Evolutionary conservation across 768 basidiomycete species (phyloP), one percentile per base, ranked within the genome.

Genomic region (Panellus pusillus): DNA sequence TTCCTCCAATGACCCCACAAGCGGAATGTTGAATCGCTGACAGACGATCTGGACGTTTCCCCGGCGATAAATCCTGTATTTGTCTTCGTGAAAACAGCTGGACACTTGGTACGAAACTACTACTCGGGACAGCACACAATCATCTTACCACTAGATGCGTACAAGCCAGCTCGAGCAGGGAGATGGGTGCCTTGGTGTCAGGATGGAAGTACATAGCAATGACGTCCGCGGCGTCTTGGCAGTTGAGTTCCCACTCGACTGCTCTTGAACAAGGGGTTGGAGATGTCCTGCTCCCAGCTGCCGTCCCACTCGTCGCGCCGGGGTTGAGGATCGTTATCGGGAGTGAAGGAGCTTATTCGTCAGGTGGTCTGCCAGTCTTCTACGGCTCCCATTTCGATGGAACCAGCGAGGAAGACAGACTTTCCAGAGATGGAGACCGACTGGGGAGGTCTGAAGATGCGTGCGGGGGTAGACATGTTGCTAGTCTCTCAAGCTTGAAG

Each of bases 41-140:
- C 54, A 55, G 27, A 50, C 48, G 29, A 55, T 32, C 31, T 55
- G 48, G 18, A 55, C 54, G 17, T 55, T 55, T 19, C 54, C 54
- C 42, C 50, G 36, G 15, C 40, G 44, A 28, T 50, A 55, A 50
- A 55, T 13, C 54, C 54, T 24, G 24, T 24, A 24, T 24, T 24
- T 24, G 6, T 24, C 24, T 24, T 24, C 6, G 2, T 24, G 24
- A 24, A 24, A 24, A 24, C 24, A 24, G 6, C n/a, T 24, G 24
- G 6, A 6, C 3, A 24, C 24, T 24, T 24, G 24, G 2, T 24
- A 24, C 24, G 24, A 24, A 6, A 24, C 24, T 24, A 24, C 24
- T 24, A 24, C 35, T 45, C 43, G 7, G 54, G 48, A 37, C 54
- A 55, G 18, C 48, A 55, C 43, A 55, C 49, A 28, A 50, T 36